A percentile compares a stretch with the other conserved stretches of the same genome.
These are phyloP conservation scores for Camellia japonica DNA, from an alignment of 148 eudicot species.

Conservation along the genomic window DNA sequence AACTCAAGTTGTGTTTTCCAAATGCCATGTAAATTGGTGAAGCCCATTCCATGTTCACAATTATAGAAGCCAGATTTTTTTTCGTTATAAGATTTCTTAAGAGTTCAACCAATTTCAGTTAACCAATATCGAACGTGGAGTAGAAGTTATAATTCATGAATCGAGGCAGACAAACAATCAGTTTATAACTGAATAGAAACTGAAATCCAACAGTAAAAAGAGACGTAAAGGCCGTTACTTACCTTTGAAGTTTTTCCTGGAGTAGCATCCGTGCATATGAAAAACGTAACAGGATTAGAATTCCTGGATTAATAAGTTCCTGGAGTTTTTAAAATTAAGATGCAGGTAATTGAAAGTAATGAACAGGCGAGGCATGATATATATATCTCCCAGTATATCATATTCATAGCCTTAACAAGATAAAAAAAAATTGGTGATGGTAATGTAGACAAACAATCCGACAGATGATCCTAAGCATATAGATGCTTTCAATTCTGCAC, in stretches of 20 bases:
- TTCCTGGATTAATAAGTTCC: conserved; percentile 20
- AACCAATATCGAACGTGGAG: not conserved
- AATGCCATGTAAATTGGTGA: not conserved
- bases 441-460: not conserved
- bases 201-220: not conserved
- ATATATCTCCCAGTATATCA: not conserved
- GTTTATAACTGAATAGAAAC: not conserved
- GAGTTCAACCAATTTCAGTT: not conserved
- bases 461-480: not conserved
- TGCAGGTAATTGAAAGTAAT: not conserved
- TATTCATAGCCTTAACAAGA: not conserved
- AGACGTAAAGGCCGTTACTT: not conserved
- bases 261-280: conserved; percentile 25
- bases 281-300: conserved; percentile 29
- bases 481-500: not conserved
- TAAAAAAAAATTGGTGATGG: not conserved
- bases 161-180: not conserved
- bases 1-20: too few species aligned
- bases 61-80: not conserved
- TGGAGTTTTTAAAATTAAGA: conserved; percentile 19
- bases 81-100: not conserved
- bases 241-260: conserved; percentile 79
- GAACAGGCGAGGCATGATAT: not conserved
- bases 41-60: not conserved
- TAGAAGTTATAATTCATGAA: not conserved